Conservation (phyloP, 331 rosid genomes). For the Malus hybrid region DNA sequence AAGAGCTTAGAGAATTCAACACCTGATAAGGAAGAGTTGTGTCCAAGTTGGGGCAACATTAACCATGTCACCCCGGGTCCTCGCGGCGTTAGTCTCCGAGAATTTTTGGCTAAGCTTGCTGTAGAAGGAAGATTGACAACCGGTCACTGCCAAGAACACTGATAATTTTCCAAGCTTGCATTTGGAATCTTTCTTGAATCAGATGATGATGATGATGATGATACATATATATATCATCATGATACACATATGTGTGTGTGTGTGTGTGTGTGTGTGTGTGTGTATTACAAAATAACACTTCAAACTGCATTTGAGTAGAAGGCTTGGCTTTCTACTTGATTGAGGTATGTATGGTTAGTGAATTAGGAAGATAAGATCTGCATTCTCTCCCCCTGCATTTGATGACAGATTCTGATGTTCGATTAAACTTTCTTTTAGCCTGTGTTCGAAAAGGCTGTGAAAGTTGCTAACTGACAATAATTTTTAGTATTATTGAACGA, state of each 20-base stretch:
- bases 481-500: not conserved
- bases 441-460: not conserved
- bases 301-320: not conserved
- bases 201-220: not conserved
- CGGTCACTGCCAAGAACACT: conserved; percentile 26
- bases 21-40: conserved; percentile 19
- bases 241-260: too few relatives aligned
- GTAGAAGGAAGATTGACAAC: conserved; percentile 14
- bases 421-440: not conserved
- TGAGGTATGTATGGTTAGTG: not conserved
- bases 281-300: not conserved
- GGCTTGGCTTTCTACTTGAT: not conserved
- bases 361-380: not conserved
- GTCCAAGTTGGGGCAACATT: conserved; percentile 27
- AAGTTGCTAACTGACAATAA: not conserved
- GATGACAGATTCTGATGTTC: not conserved
- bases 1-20: conserved; percentile 6
- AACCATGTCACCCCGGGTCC: conserved; percentile 41
- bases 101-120: conserved; percentile 19
- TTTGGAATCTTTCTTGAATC: not conserved
- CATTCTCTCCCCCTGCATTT: not conserved
- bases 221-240: too few relatives aligned
- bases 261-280: too few relatives aligned
- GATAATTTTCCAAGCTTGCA: not conserved
- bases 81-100: conserved; percentile 30